phyloP scores from a whole-genome alignment of 2,329 filamentous ascomycete species.

The Penicillium expansum region DNA sequence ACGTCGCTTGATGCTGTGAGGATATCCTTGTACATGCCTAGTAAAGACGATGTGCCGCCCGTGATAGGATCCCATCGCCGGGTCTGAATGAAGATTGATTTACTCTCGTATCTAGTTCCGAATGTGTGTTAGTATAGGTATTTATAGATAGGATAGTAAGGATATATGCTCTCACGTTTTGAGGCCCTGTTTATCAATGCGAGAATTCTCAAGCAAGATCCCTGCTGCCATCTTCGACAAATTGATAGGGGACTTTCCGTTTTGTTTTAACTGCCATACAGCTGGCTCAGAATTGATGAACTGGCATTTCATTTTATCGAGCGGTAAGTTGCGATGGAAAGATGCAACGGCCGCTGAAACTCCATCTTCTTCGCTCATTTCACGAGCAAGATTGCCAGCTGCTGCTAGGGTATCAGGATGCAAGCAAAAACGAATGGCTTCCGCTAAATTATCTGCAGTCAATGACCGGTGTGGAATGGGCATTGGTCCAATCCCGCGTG shows the following conservation, averaged over 20 bases:
- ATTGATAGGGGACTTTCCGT: background rate
- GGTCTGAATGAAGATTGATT: conserved; percentile 31
- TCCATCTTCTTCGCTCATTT: conserved; percentile 45
- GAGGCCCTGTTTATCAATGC: conserved; percentile 17
- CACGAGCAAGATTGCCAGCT: conserved; percentile 38
- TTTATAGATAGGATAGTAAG: background rate
- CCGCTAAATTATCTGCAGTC: conserved; percentile 44
- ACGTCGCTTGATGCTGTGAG: conserved; percentile 20
- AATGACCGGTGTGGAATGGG: conserved; percentile 49
- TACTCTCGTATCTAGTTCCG: conserved; percentile 20
- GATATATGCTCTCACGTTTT: conserved; percentile 6
- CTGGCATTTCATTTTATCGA: conserved; percentile 22
- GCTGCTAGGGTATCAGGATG: conserved; percentile 34
- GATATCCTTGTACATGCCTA: conserved; percentile 24
- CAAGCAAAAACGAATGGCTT: conserved; percentile 46
- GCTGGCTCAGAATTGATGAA: conserved; percentile 26
- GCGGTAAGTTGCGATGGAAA: conserved; percentile 42
- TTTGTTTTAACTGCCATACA: conserved; percentile 23
- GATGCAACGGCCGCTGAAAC: conserved; percentile 41
- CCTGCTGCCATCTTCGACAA: conserved; percentile 24
- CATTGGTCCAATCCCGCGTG: conserved; percentile 48
- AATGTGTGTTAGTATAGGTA: background rate
- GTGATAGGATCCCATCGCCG: conserved; percentile 33
- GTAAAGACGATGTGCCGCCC: conserved; percentile 21
- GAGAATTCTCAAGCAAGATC: conserved; percentile 21